Evolutionary conservation across 148 eudicot species (phyloP), one percentile per base, ranked within the genome.

Genomic region (Fagopyrum esculentum): DNA sequence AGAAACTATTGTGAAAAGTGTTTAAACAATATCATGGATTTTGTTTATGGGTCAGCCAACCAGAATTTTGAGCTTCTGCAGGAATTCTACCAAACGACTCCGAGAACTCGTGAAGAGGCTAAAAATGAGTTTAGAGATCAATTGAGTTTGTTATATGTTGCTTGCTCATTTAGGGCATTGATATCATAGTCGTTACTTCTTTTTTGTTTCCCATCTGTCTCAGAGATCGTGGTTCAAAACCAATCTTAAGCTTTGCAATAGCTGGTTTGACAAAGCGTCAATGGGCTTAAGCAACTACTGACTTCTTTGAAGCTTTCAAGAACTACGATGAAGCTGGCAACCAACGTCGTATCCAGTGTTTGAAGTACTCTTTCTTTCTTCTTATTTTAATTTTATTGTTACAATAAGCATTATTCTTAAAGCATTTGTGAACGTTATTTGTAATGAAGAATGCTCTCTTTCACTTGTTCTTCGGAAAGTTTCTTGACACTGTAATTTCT

Each of bases 211-310:
- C 75, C 56, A 78, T 60, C 17, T 75, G 79, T 50, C 71, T 60
- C 89, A 95, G 98, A 95, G 99, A 77, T 83, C 92, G 54, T 95
- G 99, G 99, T 95, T 95, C 72, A 95, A 95, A 86, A 95, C 98
- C 48, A 95, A 95, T 85, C 88, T 95, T 48, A 95, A 95, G 93
- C 93, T 95, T 71, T 92, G 99, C 84, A 92, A 95, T 77, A 95
- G 92, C 77, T 95, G 98, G 98, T 95, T 95, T 84, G 99, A 95
- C 85, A 64, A 98, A 95, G 83, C 96, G 99, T 17, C 96, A 86
- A 56, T 95, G 99, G 99, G 90, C 89, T 40, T 93, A 92, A 73
- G 98, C 99, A 70, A 93, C 97, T 45, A 95, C 99, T 55, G 30
- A 6, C 2, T 17, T 6, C 8, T 17, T 59, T 19, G n/a, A 6